Percentiles rank a stretch among this genome's conserved stretches.
Evolutionary conservation across 1,139 yeast genomes (phyloP).

Genomic region (Geotrichum carabidarum): DNA sequence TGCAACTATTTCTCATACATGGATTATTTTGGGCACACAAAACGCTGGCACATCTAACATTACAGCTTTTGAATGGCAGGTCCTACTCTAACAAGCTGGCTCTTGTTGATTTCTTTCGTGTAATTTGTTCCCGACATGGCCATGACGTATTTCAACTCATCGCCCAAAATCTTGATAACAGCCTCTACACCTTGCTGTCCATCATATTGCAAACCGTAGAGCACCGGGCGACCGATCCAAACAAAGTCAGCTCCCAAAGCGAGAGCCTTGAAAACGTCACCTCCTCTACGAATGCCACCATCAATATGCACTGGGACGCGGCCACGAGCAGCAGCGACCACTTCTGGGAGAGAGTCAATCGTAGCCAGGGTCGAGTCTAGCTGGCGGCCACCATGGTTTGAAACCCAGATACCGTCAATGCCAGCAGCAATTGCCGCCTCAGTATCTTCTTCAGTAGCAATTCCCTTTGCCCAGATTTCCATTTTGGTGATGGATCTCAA

Average conservation of each 20-base stretch:
- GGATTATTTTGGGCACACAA: too few species aligned
- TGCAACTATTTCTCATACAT: not conserved
- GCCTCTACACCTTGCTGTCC: slow-evolving; percentile 60
- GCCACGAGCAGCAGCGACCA: slow-evolving; percentile 47
- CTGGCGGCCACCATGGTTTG: slow-evolving; percentile 71
- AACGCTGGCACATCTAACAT: slow-evolving; percentile 19
- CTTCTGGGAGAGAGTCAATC: slow-evolving; percentile 57
- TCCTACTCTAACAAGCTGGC: slow-evolving; percentile 29
- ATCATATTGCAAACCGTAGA: slow-evolving; percentile 59
- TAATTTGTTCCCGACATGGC: slow-evolving; percentile 32
- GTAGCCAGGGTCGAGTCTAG: slow-evolving; percentile 60
- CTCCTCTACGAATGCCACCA: slow-evolving; percentile 65
- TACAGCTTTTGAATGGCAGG: slow-evolving; percentile 27
- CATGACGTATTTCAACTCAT: slow-evolving; percentile 35
- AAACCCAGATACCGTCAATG: slow-evolving; percentile 54
- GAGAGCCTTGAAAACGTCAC: slow-evolving; percentile 61
- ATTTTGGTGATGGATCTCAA: slow-evolving; percentile 35
- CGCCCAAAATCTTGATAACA: slow-evolving; percentile 31
- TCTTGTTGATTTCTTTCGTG: slow-evolving; percentile 25
- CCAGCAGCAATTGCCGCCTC: slow-evolving; percentile 50
- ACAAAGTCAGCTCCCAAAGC: slow-evolving; percentile 72
- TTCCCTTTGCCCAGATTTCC: slow-evolving; percentile 47
- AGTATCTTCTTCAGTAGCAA: slow-evolving; percentile 52
- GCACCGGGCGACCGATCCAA: slow-evolving; percentile 63
- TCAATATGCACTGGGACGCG: slow-evolving; percentile 57